phyloP scores from a whole-genome alignment of 441 rosid species.

The Populus hybrid region DNA sequence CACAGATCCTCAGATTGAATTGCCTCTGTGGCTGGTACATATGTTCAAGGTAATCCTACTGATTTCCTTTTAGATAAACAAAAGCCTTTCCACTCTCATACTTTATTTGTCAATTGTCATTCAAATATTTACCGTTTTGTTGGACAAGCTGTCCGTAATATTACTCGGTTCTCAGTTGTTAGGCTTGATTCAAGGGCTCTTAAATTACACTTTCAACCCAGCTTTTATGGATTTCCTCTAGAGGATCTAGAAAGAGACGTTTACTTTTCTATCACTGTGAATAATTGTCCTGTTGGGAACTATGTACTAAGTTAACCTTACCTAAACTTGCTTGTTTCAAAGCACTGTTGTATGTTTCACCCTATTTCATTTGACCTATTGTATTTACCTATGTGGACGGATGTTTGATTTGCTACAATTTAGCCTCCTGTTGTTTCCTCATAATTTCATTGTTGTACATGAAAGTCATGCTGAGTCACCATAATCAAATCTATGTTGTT shows the following conservation, averaged over 20 bases:
- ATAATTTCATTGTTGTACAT: neutral
- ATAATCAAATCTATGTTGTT: neutral
- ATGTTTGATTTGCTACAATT: neutral
- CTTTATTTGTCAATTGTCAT: neutral
- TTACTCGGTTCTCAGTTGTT: neutral
- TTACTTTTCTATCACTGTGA: neutral
- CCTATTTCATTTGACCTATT: neutral
- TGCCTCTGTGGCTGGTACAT: conserved; percentile 93
- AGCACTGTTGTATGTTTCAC: neutral
- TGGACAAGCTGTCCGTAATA: neutral
- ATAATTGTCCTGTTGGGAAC: neutral
- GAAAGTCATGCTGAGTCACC: neutral
- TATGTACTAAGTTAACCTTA: neutral
- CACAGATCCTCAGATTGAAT: conserved; percentile 70
- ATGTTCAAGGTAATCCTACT: conserved; percentile 79
- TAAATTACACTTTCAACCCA: neutral
- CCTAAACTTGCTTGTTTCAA: neutral
- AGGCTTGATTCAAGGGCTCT: neutral
- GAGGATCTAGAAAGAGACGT: neutral
- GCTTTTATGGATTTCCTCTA: neutral
- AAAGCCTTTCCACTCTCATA: neutral
- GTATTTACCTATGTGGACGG: neutral
- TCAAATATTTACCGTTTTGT: neutral
- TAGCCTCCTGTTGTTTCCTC: conserved; percentile 2
- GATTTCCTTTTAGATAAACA: neutral